Conservation (phyloP, 148 eudicot genomes). For the Heliosperma pusillum region DNA sequence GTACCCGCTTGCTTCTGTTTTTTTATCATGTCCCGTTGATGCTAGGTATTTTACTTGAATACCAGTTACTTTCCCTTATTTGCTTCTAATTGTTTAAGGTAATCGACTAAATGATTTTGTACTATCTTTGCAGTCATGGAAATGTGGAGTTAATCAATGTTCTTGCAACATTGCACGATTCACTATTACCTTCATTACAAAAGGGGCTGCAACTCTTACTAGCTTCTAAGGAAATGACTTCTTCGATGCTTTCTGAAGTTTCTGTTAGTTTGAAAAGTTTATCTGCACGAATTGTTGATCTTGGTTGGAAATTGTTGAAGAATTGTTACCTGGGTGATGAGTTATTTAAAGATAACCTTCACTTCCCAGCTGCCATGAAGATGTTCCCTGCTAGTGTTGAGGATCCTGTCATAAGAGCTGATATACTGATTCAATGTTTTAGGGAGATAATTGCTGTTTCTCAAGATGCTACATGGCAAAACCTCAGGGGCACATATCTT, state of each 20-base stretch:
- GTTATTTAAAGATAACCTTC: constrained; percentile 43
- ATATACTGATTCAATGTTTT: constrained; percentile 74
- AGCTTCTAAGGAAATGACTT: constrained; percentile 30
- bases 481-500: constrained; percentile 53
- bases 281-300: constrained; percentile 63
- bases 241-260: constrained; percentile 45
- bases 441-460: constrained; percentile 64
- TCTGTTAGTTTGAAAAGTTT: constrained; percentile 59
- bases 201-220: constrained; percentile 65
- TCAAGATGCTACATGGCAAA: constrained; percentile 38
- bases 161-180: constrained; percentile 79
- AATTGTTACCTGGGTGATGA: constrained; percentile 72
- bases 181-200: constrained; percentile 67
- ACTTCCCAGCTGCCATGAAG: constrained; percentile 58
- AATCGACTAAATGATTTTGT: neutral
- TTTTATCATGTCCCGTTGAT: constrained; percentile 65
- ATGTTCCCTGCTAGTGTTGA: constrained; percentile 91
- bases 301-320: constrained; percentile 78
- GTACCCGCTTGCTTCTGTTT: constrained; percentile 69
- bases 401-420: constrained; percentile 85
- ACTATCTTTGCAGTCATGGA: constrained; percentile 48
- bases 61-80: neutral
- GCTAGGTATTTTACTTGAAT: constrained; percentile 40
- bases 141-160: constrained; percentile 65
- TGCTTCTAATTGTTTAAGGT: neutral